Conservation (phyloP, 2,329 filamentous ascomycete genomes). For the Onygenales sp. region DNA sequence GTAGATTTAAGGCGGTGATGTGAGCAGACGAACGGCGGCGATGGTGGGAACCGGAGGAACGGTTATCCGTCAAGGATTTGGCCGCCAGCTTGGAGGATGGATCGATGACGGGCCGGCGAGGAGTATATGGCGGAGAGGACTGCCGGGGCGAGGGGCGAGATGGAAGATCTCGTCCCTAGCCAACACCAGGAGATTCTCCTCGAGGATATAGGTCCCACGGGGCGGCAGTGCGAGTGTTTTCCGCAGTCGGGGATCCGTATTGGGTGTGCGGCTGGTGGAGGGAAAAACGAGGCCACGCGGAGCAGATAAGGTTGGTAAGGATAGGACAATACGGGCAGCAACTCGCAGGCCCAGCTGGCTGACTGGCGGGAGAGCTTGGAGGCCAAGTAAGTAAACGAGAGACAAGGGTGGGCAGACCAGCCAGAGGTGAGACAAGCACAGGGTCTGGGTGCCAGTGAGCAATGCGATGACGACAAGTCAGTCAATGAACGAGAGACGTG, state of each 20-base stretch:
- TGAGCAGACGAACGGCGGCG: conserved; percentile 35
- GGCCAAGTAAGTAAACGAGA: neutral
- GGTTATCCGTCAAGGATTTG: conserved; percentile 1
- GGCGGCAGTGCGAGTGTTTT: too few relatives aligned
- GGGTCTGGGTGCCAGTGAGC: neutral
- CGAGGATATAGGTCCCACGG: too few relatives aligned
- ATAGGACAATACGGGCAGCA: neutral
- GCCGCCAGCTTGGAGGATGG: neutral
- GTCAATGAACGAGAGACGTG: neutral
- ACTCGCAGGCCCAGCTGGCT: neutral
- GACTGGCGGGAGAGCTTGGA: neutral
- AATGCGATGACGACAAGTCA: too few relatives aligned
- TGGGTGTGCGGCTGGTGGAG: too few relatives aligned
- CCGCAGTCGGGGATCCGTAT: too few relatives aligned
- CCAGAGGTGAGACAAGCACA: neutral
- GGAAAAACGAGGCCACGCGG: too few relatives aligned
- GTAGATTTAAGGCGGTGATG: conserved; percentile 35
- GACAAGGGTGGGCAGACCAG: neutral
- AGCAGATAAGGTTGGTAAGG: too few relatives aligned
- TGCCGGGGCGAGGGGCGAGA: neutral
- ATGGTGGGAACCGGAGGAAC: conserved; percentile 21
- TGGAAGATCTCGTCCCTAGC: neutral
- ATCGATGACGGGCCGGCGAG: too few relatives aligned
- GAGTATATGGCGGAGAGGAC: too few relatives aligned
- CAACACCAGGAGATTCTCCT: neutral